These are phyloP conservation scores for Tylopilus plumbeoviolaceoides DNA, from an alignment of 768 basidiomycete species.

Conservation along the genomic window DNA sequence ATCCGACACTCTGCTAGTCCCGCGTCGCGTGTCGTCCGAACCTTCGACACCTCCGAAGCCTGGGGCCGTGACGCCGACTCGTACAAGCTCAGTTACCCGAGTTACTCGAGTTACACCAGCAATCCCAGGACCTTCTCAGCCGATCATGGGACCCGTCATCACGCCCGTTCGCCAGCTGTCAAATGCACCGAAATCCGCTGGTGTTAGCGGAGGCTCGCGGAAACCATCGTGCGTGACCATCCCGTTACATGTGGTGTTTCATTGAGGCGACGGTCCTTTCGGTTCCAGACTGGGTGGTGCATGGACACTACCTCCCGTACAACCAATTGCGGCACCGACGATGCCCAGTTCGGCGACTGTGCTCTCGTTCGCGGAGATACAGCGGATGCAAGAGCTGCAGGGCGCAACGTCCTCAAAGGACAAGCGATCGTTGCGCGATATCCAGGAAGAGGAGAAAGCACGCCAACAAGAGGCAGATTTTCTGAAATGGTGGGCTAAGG, in stretches of 20 bases:
- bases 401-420: slow-evolving; percentile 38
- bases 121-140: slow-evolving; percentile 27
- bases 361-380: slow-evolving; percentile 81
- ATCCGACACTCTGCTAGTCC: slow-evolving; percentile 2
- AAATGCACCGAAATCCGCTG: slow-evolving; percentile 22
- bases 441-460: slow-evolving; percentile 79
- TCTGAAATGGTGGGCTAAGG: slow-evolving; percentile 83
- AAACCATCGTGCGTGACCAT: slow-evolving; percentile 45
- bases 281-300: slow-evolving; percentile 38
- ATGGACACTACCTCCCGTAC: slow-evolving; percentile 59
- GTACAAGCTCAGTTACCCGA: slow-evolving; percentile 7
- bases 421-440: slow-evolving; percentile 68
- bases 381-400: slow-evolving; percentile 67
- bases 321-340: slow-evolving; percentile 38
- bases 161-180: slow-evolving; percentile 50
- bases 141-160: slow-evolving; percentile 56
- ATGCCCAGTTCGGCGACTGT: slow-evolving; percentile 17
- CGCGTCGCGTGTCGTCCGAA: slow-evolving; percentile 10
- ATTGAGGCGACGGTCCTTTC: neutral
- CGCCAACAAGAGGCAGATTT: slow-evolving; percentile 73
- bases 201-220: slow-evolving; percentile 26
- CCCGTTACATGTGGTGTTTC: neutral
- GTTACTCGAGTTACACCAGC: slow-evolving; percentile 21
- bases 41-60: slow-evolving; percentile 5
- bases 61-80: neutral